These are phyloP conservation scores for Mycena metata DNA, from an alignment of 768 basidiomycete genomes.

Conservation along the genomic window DNA sequence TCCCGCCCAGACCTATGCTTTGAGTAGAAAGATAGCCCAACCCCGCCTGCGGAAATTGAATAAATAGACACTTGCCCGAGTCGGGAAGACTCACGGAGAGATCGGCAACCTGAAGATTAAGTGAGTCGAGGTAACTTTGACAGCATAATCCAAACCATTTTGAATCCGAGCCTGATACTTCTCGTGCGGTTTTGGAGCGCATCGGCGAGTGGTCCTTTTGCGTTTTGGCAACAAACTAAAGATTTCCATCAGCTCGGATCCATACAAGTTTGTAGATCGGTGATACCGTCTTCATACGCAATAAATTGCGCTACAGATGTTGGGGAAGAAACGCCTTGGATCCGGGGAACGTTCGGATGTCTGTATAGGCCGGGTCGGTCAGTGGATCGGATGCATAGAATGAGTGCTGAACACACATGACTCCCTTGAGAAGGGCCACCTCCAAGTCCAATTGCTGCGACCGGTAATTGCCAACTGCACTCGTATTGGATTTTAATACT, in stretches of 20 bases:
- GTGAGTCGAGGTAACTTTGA: background rate
- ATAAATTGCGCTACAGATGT: constrained; percentile 3
- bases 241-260: background rate
- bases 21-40: constrained; percentile 11
- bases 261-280: background rate
- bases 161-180: constrained; percentile 12
- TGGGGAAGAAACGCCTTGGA: constrained; percentile 12
- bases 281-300: constrained; percentile 6
- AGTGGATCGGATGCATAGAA: background rate
- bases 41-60: background rate
- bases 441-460: constrained; percentile 5
- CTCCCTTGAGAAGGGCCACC: background rate
- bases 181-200: background rate
- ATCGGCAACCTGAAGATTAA: background rate
- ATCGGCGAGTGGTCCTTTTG: constrained; percentile 14
- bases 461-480: too few species aligned
- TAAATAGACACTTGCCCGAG: background rate
- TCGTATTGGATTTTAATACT: background rate
- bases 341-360: constrained; percentile 12
- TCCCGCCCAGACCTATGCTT: background rate
- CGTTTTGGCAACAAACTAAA: constrained; percentile 12
- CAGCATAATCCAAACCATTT: background rate
- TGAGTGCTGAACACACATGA: background rate
- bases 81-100: background rate
- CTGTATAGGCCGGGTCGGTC: background rate